Conservation (phyloP, 1,284 basidiomycete genomes). For the Chalciporus sp. region DNA sequence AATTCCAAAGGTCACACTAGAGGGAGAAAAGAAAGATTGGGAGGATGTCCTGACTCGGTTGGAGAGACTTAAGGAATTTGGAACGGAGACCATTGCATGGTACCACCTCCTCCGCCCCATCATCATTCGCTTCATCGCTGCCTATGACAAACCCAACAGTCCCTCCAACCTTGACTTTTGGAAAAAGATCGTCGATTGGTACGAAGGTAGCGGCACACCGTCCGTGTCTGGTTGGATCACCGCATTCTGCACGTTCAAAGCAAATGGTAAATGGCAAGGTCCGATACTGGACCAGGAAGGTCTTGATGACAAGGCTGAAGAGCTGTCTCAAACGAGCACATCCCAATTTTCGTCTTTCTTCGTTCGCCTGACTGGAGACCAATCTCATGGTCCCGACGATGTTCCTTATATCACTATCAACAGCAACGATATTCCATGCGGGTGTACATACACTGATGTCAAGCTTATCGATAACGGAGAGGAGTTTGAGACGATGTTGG, state of each 20-base stretch:
- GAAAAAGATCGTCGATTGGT: conserved; percentile 29
- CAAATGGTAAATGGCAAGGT: conserved; percentile 31
- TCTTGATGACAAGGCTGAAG: neutral
- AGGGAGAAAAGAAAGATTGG: conserved; percentile 37
- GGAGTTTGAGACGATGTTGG: neutral
- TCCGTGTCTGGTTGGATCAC: conserved; percentile 38
- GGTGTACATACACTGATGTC: neutral
- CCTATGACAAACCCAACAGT: conserved; percentile 33
- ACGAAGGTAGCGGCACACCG: conserved; percentile 18
- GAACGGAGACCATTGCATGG: conserved; percentile 34
- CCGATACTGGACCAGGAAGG: too few relatives aligned
- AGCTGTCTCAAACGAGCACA: neutral
- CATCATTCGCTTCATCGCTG: conserved; percentile 32
- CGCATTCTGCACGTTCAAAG: conserved; percentile 34
- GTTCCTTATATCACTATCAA: neutral
- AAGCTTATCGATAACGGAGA: neutral
- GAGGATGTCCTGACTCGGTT: conserved; percentile 29
- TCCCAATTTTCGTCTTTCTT: neutral
- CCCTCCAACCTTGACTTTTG: conserved; percentile 35
- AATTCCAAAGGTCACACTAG: conserved; percentile 45
- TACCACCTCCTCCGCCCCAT: conserved; percentile 37
- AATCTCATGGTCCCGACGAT: too few relatives aligned
- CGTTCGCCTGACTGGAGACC: too few relatives aligned
- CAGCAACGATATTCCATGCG: neutral
- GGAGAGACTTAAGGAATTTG: conserved; percentile 35